Conservation (phyloP, 2,329 filamentous ascomycete genomes). For the Neocatenulostroma microsporum region DNA sequence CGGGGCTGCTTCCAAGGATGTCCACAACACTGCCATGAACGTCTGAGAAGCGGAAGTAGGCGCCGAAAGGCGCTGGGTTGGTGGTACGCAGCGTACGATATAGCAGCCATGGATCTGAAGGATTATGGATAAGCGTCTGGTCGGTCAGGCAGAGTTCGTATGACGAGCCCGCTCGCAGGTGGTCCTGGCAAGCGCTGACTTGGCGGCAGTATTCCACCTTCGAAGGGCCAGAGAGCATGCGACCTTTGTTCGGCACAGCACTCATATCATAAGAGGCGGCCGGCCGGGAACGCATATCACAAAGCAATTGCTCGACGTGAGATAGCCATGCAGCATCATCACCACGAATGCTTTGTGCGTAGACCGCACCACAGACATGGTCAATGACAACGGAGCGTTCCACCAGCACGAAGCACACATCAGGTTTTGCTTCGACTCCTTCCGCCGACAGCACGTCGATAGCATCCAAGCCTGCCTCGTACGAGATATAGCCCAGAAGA, state of each 20-base stretch:
- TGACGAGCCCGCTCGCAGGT: slow-evolving; percentile 68
- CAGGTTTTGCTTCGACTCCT: slow-evolving; percentile 46
- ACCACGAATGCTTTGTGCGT: slow-evolving; percentile 59
- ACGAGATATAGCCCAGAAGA: slow-evolving; percentile 75
- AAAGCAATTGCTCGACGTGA: slow-evolving; percentile 1
- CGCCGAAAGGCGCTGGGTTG: slow-evolving; percentile 79
- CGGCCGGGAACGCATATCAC: too few relatives aligned
- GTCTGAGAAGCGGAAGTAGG: slow-evolving; percentile 64
- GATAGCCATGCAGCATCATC: slow-evolving; percentile 29
- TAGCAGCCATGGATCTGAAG: slow-evolving; percentile 51
- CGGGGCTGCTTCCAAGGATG: slow-evolving; percentile 75
- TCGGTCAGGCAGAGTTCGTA: slow-evolving; percentile 82
- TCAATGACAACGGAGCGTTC: slow-evolving; percentile 72
- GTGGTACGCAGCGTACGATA: slow-evolving; percentile 61
- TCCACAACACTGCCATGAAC: slow-evolving; percentile 37
- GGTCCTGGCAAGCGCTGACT: slow-evolving; percentile 61
- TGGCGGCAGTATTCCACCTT: slow-evolving; percentile 52
- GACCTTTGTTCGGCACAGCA: too few relatives aligned
- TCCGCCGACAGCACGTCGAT: slow-evolving; percentile 42
- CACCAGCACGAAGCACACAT: slow-evolving; percentile 69
- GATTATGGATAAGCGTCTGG: slow-evolving; percentile 55
- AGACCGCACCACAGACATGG: slow-evolving; percentile 53
- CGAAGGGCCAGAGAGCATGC: slow-evolving; percentile 19
- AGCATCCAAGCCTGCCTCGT: slow-evolving; percentile 67
- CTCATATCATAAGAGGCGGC: too few relatives aligned